Conservation (phyloP, 352 stramenopile genomes). For the Aphanomyces euteiches region DNA sequence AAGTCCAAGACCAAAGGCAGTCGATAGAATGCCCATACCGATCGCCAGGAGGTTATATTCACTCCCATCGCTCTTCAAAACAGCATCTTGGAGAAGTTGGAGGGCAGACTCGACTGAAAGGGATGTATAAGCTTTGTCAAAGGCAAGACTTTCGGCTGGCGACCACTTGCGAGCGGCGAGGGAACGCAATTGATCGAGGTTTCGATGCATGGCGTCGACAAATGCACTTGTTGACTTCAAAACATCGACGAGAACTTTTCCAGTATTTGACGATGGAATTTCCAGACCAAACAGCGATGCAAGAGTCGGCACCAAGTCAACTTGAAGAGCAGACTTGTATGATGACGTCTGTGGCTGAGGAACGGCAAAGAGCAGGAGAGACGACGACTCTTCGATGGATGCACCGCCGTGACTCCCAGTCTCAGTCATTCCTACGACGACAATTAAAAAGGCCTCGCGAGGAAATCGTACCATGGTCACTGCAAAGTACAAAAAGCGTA, state of each 20-base stretch:
- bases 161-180: conserved; percentile 33
- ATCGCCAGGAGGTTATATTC: conserved; percentile 60
- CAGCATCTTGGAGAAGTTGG: conserved; percentile 44
- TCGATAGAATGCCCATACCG: conserved; percentile 28
- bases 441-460: background rate
- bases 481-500: conserved; percentile 77
- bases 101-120: conserved; percentile 39
- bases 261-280: conserved; percentile 66
- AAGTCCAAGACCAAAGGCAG: background rate
- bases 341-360: conserved; percentile 40
- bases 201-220: conserved; percentile 44
- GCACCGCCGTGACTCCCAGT: conserved; percentile 83
- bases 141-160: conserved; percentile 46
- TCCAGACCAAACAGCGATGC: conserved; percentile 61
- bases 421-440: conserved; percentile 67
- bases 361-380: conserved; percentile 71
- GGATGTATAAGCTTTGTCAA: conserved; percentile 16
- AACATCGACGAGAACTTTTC: conserved; percentile 59
- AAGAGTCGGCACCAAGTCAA: conserved; percentile 84
- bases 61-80: conserved; percentile 64
- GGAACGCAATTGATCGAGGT: conserved; percentile 56
- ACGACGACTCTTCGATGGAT: conserved; percentile 78
- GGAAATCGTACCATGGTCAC: conserved; percentile 53
- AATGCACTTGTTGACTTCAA: conserved; percentile 32
- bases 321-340: conserved; percentile 39